Percentiles rank a stretch among this genome's conserved stretches.
Conservation (phyloP, 2,329 filamentous ascomycete genomes). For the Lachnellula subtilissima region DNA sequence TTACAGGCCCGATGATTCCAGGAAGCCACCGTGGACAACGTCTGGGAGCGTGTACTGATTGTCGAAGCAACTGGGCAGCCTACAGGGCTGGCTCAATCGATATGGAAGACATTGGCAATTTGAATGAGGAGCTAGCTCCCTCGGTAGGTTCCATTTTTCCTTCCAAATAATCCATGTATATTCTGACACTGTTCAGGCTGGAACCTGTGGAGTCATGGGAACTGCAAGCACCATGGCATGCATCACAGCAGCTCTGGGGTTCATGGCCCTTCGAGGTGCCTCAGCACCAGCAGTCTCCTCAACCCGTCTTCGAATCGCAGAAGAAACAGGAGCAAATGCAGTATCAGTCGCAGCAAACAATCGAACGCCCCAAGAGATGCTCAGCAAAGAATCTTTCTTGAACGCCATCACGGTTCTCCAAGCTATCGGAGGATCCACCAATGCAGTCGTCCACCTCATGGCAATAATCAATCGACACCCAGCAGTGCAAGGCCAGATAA, state of each 20-base stretch:
- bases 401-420: slow-evolving; percentile 42
- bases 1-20: slow-evolving; percentile 73
- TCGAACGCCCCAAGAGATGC: slow-evolving; percentile 39
- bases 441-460: slow-evolving; percentile 40
- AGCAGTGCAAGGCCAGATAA: slow-evolving; percentile 39
- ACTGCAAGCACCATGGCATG: slow-evolving; percentile 55
- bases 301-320: slow-evolving; percentile 42
- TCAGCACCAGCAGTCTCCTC: slow-evolving; percentile 50
- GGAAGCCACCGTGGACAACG: slow-evolving; percentile 60
- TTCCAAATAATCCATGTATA: too few species aligned
- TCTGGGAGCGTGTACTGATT: slow-evolving; percentile 71
- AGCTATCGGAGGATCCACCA: slow-evolving; percentile 41
- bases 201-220: slow-evolving; percentile 54
- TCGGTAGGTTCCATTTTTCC: slow-evolving; percentile 44
- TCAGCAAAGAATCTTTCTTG: slow-evolving; percentile 43
- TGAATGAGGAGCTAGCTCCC: slow-evolving; percentile 70
- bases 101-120: slow-evolving; percentile 63
- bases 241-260: slow-evolving; percentile 45
- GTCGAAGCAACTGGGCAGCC: slow-evolving; percentile 67
- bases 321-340: slow-evolving; percentile 47
- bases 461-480: slow-evolving; percentile 47
- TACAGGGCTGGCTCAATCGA: slow-evolving; percentile 63
- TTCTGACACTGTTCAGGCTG: slow-evolving; percentile 20
- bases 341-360: slow-evolving; percentile 38
- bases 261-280: slow-evolving; percentile 49